Evolutionary conservation across 2,329 filamentous ascomycete genomes (phyloP).

Genomic region (Fusarium chaquense): DNA sequence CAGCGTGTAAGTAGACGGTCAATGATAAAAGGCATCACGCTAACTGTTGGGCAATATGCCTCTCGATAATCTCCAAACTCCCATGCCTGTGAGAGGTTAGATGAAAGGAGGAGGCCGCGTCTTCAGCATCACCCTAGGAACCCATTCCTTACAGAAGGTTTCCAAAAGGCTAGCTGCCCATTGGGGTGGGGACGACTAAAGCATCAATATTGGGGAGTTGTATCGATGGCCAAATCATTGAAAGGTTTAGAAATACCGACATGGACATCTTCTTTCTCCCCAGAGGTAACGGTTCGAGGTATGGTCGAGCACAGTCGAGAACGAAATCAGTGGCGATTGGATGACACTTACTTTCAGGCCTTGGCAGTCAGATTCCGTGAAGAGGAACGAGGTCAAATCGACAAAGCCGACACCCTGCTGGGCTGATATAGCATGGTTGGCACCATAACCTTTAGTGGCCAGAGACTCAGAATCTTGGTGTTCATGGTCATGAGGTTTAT

Average conservation of each 20-base stretch:
- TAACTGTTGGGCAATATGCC: slow-evolving; percentile 57
- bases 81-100: slow-evolving; percentile 61
- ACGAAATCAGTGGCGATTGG: slow-evolving; percentile 27
- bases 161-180: slow-evolving; percentile 44
- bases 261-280: slow-evolving; percentile 73
- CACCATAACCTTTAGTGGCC: slow-evolving; percentile 82
- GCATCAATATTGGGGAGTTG: slow-evolving; percentile 72
- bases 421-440: slow-evolving; percentile 78
- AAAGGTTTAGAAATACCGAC: slow-evolving; percentile 56
- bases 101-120: slow-evolving; percentile 58
- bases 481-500: slow-evolving; percentile 80
- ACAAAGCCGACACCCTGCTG: slow-evolving; percentile 78
- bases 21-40: slow-evolving; percentile 15
- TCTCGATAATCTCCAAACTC: slow-evolving; percentile 60
- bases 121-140: slow-evolving; percentile 51
- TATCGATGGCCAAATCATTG: slow-evolving; percentile 75
- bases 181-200: slow-evolving; percentile 41
- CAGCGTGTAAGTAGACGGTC: slow-evolving; percentile 42
- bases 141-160: slow-evolving; percentile 60
- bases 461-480: slow-evolving; percentile 61
- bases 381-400: slow-evolving; percentile 81
- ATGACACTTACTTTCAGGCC: slow-evolving; percentile 53
- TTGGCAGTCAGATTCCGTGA: slow-evolving; percentile 75
- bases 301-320: slow-evolving; percentile 14
- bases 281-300: slow-evolving; percentile 29